Evolutionary conservation across 139 green algal species (phyloP).

Genomic region (Chlorella sp.): DNA sequence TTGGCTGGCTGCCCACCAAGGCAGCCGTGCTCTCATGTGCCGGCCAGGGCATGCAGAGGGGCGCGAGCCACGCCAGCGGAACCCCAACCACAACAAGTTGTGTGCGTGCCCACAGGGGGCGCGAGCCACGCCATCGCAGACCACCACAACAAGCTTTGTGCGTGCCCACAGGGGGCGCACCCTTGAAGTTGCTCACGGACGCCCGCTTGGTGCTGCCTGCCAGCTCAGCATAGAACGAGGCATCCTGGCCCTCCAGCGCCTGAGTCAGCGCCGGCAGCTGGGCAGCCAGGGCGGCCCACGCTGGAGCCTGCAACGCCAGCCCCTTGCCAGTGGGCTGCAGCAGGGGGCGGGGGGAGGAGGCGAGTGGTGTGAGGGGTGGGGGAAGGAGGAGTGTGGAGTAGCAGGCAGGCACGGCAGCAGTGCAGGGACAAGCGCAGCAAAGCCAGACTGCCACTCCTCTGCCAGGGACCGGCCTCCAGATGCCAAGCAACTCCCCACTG

Average conservation of each 20-base stretch:
- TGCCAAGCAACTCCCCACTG: too few relatives aligned
- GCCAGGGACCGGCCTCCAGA: not conserved
- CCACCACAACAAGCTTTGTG: not conserved
- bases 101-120: not conserved
- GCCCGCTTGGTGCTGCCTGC: constrained; percentile 29
- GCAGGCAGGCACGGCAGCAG: not conserved
- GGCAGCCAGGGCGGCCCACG: not conserved
- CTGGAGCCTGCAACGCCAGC: constrained; percentile 20
- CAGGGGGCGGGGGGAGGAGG: not conserved
- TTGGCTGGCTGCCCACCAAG: not conserved
- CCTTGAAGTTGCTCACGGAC: constrained; percentile 39
- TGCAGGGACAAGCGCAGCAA: not conserved
- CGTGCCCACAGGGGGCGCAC: not conserved
- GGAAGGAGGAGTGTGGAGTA: too few relatives aligned
- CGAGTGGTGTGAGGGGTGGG: not conserved
- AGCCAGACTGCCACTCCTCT: not conserved
- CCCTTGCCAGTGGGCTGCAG: constrained; percentile 2
- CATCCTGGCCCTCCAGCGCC: not conserved
- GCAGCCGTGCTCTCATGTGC: not conserved
- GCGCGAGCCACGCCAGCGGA: too few relatives aligned
- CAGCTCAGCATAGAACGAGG: not conserved
- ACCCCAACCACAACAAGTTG: not conserved
- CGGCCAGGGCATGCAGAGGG: too few relatives aligned
- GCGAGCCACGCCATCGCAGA: too few relatives aligned
- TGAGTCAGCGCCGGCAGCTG: not conserved